A percentile compares a stretch with the other conserved stretches of the same genome.
Conservation (phyloP, 805 yeast genomes). For the Henningerozyma blattae region DNA sequence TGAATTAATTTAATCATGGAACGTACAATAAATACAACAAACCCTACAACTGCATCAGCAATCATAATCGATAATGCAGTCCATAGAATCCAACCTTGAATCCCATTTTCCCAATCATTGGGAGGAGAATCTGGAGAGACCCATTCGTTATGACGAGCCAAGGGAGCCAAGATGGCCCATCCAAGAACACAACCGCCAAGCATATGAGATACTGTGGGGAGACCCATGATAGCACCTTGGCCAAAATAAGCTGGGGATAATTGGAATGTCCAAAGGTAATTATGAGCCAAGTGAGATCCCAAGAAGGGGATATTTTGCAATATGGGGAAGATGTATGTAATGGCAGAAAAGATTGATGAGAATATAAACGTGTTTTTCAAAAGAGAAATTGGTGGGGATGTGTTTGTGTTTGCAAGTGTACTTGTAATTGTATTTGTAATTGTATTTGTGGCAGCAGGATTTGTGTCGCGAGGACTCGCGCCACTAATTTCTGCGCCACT, state of each 20-base stretch:
- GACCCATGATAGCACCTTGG: constrained; percentile 96
- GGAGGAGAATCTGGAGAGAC: constrained; percentile 73
- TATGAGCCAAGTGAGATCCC: constrained; percentile 48
- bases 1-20: constrained; percentile 25
- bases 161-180: constrained; percentile 85
- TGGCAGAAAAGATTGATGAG: constrained; percentile 62
- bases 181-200: constrained; percentile 80
- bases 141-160: constrained; percentile 64
- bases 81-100: constrained; percentile 91
- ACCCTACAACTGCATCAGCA: constrained; percentile 76
- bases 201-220: constrained; percentile 86
- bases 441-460: neutral
- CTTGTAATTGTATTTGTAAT: constrained; percentile 2
- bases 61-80: constrained; percentile 87
- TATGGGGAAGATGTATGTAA: constrained; percentile 63
- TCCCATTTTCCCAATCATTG: constrained; percentile 80
- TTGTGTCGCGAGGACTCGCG: neutral
- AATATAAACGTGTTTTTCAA: constrained; percentile 48
- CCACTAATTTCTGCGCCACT: neutral
- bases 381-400: constrained; percentile 47
- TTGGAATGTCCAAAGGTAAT: constrained; percentile 77
- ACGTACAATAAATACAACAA: constrained; percentile 44
- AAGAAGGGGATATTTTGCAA: constrained; percentile 62
- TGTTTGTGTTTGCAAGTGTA: constrained; percentile 10
- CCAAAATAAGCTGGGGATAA: constrained; percentile 97